Conservation (phyloP, 2,329 filamentous ascomycete genomes). For the Neonectria sp. region DNA sequence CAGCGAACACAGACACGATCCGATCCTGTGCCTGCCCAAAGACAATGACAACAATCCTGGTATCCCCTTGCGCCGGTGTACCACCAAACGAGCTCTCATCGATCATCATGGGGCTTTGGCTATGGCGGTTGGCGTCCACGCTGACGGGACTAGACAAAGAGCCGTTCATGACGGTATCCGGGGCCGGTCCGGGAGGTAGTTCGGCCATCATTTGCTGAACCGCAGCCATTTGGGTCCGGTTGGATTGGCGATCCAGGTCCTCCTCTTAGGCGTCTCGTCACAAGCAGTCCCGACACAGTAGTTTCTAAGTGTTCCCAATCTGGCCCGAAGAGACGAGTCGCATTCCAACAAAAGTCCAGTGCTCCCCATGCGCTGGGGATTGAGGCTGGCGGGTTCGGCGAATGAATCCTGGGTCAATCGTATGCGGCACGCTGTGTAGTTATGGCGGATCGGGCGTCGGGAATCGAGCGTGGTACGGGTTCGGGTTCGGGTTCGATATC, state of each 20-base stretch:
- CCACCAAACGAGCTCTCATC: constrained; percentile 61
- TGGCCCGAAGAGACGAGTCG: constrained; percentile 25
- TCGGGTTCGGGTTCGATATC: background rate
- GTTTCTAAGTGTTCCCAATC: constrained; percentile 31
- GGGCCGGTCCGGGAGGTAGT: constrained; percentile 49
- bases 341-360: constrained; percentile 31
- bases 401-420: constrained; percentile 11
- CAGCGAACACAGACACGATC: constrained; percentile 82
- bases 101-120: constrained; percentile 52
- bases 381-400: background rate
- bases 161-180: constrained; percentile 45
- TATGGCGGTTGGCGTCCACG: constrained; percentile 55
- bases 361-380: constrained; percentile 24
- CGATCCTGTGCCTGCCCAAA: constrained; percentile 80
- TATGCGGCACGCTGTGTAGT: constrained; percentile 7
- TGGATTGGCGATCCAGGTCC: constrained; percentile 1
- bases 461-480: background rate
- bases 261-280: constrained; percentile 30
- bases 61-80: constrained; percentile 67
- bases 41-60: constrained; percentile 75
- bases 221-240: constrained; percentile 52
- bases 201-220: constrained; percentile 56
- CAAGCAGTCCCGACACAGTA: constrained; percentile 7
- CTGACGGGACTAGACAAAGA: constrained; percentile 41
- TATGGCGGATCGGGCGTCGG: background rate